Evolutionary conservation across 2,329 filamentous ascomycete species (phyloP).

Genomic region (Coleophoma eucalyptorum): DNA sequence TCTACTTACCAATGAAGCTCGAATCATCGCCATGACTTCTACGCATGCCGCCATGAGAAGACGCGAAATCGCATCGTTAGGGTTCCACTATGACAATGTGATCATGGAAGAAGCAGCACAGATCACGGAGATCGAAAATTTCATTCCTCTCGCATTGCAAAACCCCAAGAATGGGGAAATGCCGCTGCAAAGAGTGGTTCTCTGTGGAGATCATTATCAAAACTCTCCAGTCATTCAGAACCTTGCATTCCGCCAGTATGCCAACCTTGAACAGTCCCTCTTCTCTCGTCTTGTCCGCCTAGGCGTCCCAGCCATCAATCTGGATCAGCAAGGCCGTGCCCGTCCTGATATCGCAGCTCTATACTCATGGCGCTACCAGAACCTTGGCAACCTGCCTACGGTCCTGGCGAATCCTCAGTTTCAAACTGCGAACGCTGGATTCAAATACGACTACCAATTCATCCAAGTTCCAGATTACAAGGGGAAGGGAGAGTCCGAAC

Average conservation of each 20-base stretch:
- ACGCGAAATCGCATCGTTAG: conserved; percentile 84
- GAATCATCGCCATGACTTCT: conserved; percentile 97
- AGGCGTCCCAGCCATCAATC: conserved; percentile 83
- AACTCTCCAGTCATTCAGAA: conserved; percentile 97
- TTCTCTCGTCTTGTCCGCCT: conserved; percentile 89
- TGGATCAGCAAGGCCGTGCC: conserved; percentile 92
- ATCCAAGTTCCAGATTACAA: conserved; percentile 95
- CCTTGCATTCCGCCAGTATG: conserved; percentile 88
- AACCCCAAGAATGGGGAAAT: conserved; percentile 70
- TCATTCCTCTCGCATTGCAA: conserved; percentile 92
- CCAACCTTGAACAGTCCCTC: conserved; percentile 92
- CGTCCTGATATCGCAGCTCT: conserved; percentile 82
- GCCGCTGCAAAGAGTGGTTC: conserved; percentile 79
- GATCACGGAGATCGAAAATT: conserved; percentile 95
- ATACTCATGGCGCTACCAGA: conserved; percentile 89
- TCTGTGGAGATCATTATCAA: conserved; percentile 94
- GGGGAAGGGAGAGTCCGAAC: conserved; percentile 81
- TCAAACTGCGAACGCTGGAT: conserved; percentile 79
- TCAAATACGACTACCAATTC: conserved; percentile 94
- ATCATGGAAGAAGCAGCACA: conserved; percentile 98
- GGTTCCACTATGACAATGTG: conserved; percentile 96
- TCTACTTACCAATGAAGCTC: conserved; percentile 89
- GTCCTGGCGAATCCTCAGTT: conserved; percentile 71
- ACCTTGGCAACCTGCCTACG: conserved; percentile 73
- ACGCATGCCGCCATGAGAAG: conserved; percentile 95